Evolutionary conservation across 1,284 basidiomycete genomes (phyloP).

Genomic region (Irpex sp.): DNA sequence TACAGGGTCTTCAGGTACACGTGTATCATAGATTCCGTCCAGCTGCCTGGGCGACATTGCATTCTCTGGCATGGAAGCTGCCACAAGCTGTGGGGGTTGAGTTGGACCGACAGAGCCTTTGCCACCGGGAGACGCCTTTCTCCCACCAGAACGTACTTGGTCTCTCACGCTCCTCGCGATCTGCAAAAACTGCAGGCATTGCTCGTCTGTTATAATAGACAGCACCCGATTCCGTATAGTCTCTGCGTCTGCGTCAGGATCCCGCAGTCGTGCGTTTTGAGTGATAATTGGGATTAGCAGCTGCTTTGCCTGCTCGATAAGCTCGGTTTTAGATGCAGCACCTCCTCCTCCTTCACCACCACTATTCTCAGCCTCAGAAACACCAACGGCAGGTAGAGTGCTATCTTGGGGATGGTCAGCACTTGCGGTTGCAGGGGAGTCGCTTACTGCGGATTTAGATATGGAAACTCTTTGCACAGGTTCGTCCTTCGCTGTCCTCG

Average conservation of each 20-base stretch:
- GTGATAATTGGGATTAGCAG: constrained; percentile 23
- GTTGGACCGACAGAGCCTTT: not conserved
- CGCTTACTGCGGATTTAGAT: constrained; percentile 9
- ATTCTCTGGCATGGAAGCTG: not conserved
- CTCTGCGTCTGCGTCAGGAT: constrained; percentile 18
- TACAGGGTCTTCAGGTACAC: not conserved
- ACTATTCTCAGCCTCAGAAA: not conserved
- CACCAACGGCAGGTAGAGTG: not conserved
- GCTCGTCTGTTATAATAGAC: constrained; percentile 22
- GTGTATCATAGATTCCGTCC: not conserved
- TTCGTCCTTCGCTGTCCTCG: not conserved
- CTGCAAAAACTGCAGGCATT: constrained; percentile 21
- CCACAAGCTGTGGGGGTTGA: not conserved
- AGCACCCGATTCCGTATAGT: constrained; percentile 14
- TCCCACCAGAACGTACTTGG: constrained; percentile 14
- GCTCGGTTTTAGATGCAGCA: not conserved
- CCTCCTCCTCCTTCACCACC: not conserved
- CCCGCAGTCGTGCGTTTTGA: constrained; percentile 20
- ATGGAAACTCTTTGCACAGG: not conserved
- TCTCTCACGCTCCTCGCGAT: constrained; percentile 16
- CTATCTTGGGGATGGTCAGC: not conserved
- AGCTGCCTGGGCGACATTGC: not conserved
- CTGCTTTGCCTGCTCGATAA: constrained; percentile 13
- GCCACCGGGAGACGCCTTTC: not conserved
- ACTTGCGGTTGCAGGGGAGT: not conserved